These are phyloP conservation scores for Citrus inodora DNA, from an alignment of 345 rosid species.

Conservation along the genomic window DNA sequence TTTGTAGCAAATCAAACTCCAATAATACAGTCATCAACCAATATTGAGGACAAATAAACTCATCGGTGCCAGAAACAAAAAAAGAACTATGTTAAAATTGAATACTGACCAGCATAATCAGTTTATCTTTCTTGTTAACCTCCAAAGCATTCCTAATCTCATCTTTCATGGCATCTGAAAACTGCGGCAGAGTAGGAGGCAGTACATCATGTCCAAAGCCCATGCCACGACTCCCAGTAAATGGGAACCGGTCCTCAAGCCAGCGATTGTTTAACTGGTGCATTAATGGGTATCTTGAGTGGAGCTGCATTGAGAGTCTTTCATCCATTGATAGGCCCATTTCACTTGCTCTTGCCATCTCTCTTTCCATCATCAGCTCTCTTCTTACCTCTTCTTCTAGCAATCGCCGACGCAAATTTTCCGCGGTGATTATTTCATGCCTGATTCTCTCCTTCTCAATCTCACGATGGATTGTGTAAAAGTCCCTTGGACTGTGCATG, in stretches of 20 bases:
- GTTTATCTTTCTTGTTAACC: conserved; percentile 28
- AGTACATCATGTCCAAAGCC: neutral
- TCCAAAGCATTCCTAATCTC: conserved; percentile 12
- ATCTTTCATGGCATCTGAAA: neutral
- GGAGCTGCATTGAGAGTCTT: conserved; percentile 22
- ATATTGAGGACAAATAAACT: neutral
- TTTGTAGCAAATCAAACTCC: neutral
- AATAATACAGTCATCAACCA: neutral
- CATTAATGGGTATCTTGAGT: conserved; percentile 13
- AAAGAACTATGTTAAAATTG: neutral
- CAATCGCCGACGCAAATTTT: conserved; percentile 24
- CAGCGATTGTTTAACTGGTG: conserved; percentile 5
- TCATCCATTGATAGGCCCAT: conserved; percentile 14
- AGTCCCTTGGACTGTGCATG: conserved; percentile 6
- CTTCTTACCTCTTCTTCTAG: conserved; percentile 43
- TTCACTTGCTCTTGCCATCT: conserved; percentile 18
- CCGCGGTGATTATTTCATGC: conserved; percentile 37
- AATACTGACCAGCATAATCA: conserved; percentile 42
- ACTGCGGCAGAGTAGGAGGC: neutral
- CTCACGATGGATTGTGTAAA: conserved; percentile 23
- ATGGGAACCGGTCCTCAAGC: neutral
- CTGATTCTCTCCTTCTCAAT: conserved; percentile 42
- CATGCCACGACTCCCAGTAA: conserved; percentile 5
- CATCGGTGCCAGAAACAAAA: neutral
- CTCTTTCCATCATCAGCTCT: conserved; percentile 47